Conservation (phyloP, 2,329 filamentous ascomycete genomes). For the Fusarium fracticaudum region DNA sequence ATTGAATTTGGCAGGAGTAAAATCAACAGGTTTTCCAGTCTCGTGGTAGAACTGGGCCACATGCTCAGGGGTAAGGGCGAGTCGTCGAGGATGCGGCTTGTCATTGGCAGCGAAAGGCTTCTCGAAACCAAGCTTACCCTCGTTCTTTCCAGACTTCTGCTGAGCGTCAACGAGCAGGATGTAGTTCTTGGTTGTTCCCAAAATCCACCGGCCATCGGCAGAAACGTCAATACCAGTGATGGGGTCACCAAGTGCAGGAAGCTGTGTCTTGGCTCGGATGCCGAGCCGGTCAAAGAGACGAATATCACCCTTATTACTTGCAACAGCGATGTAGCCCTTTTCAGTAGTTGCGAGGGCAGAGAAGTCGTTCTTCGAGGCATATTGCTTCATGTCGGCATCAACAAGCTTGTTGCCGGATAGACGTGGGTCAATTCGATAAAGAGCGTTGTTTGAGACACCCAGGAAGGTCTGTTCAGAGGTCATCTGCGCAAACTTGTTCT, state of each 20-base stretch:
- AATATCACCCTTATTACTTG: conserved; percentile 97
- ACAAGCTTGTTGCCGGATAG: conserved; percentile 91
- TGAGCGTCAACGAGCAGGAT: conserved; percentile 91
- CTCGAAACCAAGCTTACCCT: conserved; percentile 98
- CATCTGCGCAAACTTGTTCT: conserved; percentile 99
- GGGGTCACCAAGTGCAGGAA: conserved; percentile 92
- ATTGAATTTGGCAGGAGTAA: conserved; percentile 95
- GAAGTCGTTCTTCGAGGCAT: conserved; percentile 96
- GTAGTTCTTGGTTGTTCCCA: conserved; percentile 94
- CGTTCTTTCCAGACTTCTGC: conserved; percentile 94
- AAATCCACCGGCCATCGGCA: conserved; percentile 93
- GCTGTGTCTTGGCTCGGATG: conserved; percentile 96
- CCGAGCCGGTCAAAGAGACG: conserved; percentile 95
- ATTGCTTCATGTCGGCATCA: conserved; percentile 92
- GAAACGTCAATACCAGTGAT: conserved; percentile 96
- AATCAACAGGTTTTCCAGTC: conserved; percentile 84
- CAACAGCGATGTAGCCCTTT: conserved; percentile 95
- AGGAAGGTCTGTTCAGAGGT: conserved; percentile 95
- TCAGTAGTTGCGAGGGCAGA: conserved; percentile 93
- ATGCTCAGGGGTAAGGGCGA: conserved; percentile 88
- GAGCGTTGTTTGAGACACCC: conserved; percentile 89
- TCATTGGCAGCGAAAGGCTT: conserved; percentile 90
- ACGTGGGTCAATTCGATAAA: conserved; percentile 94
- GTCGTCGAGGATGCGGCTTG: conserved; percentile 91
- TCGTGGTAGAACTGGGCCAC: conserved; percentile 98